These are phyloP conservation scores for Penicillium coffeae DNA, from an alignment of 495 filamentous ascomycete genomes.

Conservation along the genomic window DNA sequence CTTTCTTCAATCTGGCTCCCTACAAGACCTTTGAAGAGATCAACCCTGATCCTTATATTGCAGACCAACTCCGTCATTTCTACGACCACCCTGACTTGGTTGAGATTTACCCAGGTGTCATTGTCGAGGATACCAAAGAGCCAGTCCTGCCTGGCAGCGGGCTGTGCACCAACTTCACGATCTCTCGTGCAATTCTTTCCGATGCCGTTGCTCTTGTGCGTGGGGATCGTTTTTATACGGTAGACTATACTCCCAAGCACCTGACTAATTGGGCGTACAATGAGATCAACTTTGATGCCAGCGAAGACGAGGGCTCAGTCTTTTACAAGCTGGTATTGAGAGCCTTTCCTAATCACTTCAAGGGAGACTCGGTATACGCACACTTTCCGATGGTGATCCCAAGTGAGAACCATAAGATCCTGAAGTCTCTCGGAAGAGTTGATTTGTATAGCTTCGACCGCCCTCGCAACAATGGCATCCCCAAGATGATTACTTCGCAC, in stretches of 20 bases:
- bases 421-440: slow-evolving; percentile 39
- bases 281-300: slow-evolving; percentile 45
- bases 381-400: slow-evolving; percentile 60
- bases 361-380: slow-evolving; percentile 53
- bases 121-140: slow-evolving; percentile 75
- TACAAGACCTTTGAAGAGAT: slow-evolving; percentile 82
- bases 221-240: slow-evolving; percentile 83
- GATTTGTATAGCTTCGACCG: slow-evolving; percentile 50
- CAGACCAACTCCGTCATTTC: slow-evolving; percentile 64
- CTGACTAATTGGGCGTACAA: slow-evolving; percentile 78
- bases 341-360: slow-evolving; percentile 58
- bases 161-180: slow-evolving; percentile 76
- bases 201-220: slow-evolving; percentile 84
- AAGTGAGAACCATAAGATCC: slow-evolving; percentile 48
- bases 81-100: slow-evolving; percentile 79
- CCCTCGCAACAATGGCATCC: slow-evolving; percentile 32
- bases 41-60: slow-evolving; percentile 72
- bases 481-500: slow-evolving; percentile 46
- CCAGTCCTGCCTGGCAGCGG: slow-evolving; percentile 74
- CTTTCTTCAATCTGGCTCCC: slow-evolving; percentile 70
- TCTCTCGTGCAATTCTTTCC: slow-evolving; percentile 76
- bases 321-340: slow-evolving; percentile 59
- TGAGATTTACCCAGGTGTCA: slow-evolving; percentile 77
- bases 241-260: slow-evolving; percentile 65
- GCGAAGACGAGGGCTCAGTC: slow-evolving; percentile 54